These are phyloP conservation scores for Mycena maculata DNA, from an alignment of 768 basidiomycete genomes.

Conservation along the genomic window DNA sequence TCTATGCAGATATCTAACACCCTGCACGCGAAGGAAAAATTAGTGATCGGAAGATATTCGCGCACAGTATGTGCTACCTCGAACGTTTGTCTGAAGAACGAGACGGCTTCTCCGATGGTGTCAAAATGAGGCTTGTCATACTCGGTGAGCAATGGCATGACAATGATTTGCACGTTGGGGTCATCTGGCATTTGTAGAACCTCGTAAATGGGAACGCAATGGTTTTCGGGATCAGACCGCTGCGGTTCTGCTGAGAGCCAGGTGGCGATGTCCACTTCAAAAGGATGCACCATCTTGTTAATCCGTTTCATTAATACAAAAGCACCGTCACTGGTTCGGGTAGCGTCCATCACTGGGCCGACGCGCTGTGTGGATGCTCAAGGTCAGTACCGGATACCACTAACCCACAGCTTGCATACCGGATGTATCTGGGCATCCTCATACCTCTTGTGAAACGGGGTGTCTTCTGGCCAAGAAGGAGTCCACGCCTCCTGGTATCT, in stretches of 20 bases:
- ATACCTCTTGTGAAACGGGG: background rate
- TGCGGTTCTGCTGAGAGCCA: conserved; percentile 36
- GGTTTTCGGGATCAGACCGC: conserved; percentile 43
- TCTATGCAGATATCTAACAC: conserved; percentile 49
- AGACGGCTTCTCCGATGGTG: background rate
- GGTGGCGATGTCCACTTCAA: conserved; percentile 46
- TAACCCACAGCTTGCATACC: background rate
- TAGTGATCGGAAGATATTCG: conserved; percentile 38
- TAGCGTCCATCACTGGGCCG: conserved; percentile 43
- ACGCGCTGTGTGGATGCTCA: background rate
- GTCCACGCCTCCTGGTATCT: background rate
- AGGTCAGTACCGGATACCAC: too few relatives aligned
- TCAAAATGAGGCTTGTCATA: background rate
- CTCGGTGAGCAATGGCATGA: background rate
- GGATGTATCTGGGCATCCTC: background rate
- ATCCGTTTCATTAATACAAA: conserved; percentile 47
- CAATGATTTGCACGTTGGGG: background rate
- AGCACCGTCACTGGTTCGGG: conserved; percentile 44
- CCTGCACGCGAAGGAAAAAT: conserved; percentile 32
- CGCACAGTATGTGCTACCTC: conserved; percentile 41
- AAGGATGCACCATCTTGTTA: conserved; percentile 25
- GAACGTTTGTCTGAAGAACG: background rate
- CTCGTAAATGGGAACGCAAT: conserved; percentile 49
- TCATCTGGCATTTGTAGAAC: background rate
- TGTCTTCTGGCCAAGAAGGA: background rate